phyloP scores from a whole-genome alignment of 306 rosid genomes.

The Prunus mira region DNA sequence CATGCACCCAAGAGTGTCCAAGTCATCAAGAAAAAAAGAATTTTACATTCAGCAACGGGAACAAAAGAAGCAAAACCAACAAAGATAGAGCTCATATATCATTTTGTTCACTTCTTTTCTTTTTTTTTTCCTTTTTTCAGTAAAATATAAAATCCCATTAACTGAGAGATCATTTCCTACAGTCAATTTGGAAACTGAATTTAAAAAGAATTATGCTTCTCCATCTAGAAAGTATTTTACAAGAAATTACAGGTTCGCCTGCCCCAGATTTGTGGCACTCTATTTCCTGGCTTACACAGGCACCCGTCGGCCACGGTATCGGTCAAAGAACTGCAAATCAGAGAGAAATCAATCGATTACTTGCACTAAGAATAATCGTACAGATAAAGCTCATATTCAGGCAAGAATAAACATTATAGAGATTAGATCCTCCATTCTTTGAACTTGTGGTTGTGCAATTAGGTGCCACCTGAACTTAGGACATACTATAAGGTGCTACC shows the following conservation, averaged over 20 bases:
- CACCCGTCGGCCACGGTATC: conserved; percentile 77
- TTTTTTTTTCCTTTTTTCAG: background rate
- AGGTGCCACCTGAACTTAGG: background rate
- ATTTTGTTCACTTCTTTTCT: background rate
- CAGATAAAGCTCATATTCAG: background rate
- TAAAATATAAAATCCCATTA: background rate
- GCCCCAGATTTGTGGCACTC: conserved; percentile 27
- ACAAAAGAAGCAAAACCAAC: conserved; percentile 5
- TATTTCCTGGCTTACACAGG: conserved; percentile 59
- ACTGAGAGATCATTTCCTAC: conserved; percentile 14
- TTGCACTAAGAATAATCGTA: background rate
- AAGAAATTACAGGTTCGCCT: conserved; percentile 42
- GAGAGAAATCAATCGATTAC: background rate
- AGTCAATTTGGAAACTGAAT: conserved; percentile 20
- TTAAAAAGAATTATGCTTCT: conserved; percentile 12
- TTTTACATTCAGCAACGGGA: background rate
- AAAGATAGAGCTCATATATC: background rate
- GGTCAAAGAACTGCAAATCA: conserved; percentile 70
- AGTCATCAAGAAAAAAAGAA: background rate
- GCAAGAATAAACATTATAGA: background rate
- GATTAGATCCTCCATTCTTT: background rate
- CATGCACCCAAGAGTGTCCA: too few relatives aligned
- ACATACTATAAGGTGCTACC: background rate
- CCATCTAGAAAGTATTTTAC: conserved; percentile 40
- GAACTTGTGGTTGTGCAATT: background rate